Evolutionary conservation across 2,329 filamentous ascomycete species (phyloP), one percentile per base, ranked within the genome.

Genomic region (Metarhizium sp.): DNA sequence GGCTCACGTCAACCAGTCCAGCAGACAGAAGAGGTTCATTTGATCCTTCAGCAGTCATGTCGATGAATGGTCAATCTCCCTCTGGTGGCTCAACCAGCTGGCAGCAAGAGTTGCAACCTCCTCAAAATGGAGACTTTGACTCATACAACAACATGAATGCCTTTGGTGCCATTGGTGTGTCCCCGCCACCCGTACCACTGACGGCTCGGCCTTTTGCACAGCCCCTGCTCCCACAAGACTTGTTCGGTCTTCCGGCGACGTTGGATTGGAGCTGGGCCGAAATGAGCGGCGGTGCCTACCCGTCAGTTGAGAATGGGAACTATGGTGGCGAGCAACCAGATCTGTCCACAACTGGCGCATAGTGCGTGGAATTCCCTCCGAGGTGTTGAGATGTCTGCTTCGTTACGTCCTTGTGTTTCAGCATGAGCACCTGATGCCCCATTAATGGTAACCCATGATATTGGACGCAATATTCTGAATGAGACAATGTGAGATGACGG

Each of bases 171-270:
- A 13, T 58, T 65, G 47, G 57, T 57, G 16, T 59, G 64, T 52
- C 54, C 13, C 55, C 58, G 7, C 58, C 58, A 4, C 46, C 55
- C 8, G 16, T 59, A 10, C 29, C 58, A 4, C 38, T 57, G 50
- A 53, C 53, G 6, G 66, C 66, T n/a, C 66, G 65, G 7, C 60
- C 60, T 45, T 91, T 92, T 66, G 87, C 92, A 64, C 88, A 95
- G 61, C 92, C 92, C 0, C 87, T 96, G 64, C 83, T 97, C 25
- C 92, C 94, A 4, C 90, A 92, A 63, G 94, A 97, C 71, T 72
- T 97, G 30, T 99, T 94, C 84, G 88, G 92, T 69, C 86, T 97
- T 82, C 92, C 92, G 1, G 95, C 96, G 86, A 95, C 90, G 2
- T 79, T 97, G 25, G 92, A 97, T 67, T 96, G 92, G 91, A 90